A percentile compares a stretch with the other conserved stretches of the same genome.
Conservation (phyloP, 768 basidiomycete species). For the Mycena belliarum region DNA sequence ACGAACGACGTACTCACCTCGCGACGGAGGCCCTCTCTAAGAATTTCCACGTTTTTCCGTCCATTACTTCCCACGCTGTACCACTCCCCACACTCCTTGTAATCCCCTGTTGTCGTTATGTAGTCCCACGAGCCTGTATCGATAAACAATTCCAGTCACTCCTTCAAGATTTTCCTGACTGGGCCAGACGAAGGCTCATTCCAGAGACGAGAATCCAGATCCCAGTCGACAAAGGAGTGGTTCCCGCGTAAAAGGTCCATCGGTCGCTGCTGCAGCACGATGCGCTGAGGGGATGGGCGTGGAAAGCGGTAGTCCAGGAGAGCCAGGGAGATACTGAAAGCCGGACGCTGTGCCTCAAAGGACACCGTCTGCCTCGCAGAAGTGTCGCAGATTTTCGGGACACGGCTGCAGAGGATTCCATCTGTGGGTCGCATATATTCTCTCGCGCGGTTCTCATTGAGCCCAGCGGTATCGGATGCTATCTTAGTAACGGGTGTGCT, state of each 20-base stretch:
- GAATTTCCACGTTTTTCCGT: neutral
- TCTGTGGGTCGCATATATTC: constrained; percentile 4
- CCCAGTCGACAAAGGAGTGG: constrained; percentile 15
- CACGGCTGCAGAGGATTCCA: constrained; percentile 32
- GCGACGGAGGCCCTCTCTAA: neutral
- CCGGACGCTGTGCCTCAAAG: constrained; percentile 43
- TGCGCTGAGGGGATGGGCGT: constrained; percentile 36
- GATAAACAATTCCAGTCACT: constrained; percentile 27
- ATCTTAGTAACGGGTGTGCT: constrained; percentile 45
- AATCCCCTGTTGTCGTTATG: neutral
- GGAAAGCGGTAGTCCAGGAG: constrained; percentile 34
- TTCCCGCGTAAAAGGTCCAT: constrained; percentile 27
- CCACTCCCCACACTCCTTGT: neutral
- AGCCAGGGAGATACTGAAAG: constrained; percentile 35
- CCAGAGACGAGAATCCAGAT: constrained; percentile 18
- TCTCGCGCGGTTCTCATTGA: neutral
- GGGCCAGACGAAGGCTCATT: neutral
- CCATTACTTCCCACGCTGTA: neutral
- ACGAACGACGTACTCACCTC: neutral
- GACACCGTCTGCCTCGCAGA: constrained; percentile 41
- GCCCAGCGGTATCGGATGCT: constrained; percentile 37
- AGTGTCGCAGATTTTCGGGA: constrained; percentile 41
- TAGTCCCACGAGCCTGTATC: neutral
- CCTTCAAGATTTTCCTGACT: constrained; percentile 24
- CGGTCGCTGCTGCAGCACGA: constrained; percentile 29